Percentiles rank a stretch among this genome's conserved stretches.
phyloP scores from a whole-genome alignment of 2,329 filamentous ascomycete genomes.

The Penicillium sp. region DNA sequence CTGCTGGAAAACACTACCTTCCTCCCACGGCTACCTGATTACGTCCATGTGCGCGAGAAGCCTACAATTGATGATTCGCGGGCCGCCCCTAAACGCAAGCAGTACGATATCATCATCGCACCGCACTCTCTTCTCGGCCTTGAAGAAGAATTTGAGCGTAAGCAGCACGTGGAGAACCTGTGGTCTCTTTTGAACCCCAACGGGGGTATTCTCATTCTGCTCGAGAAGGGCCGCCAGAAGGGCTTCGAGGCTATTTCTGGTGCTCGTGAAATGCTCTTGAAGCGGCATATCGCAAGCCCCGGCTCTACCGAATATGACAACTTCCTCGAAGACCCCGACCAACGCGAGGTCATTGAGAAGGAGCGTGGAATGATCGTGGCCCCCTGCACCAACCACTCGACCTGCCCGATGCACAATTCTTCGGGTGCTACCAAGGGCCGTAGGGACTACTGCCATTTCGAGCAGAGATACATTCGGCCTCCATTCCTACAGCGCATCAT shows the following conservation, averaged over 20 bases:
- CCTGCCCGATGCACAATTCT: slow-evolving; percentile 82
- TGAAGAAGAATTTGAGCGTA: slow-evolving; percentile 72
- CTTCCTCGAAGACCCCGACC: slow-evolving; percentile 31
- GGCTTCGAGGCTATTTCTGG: slow-evolving; percentile 91
- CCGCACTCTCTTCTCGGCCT: slow-evolving; percentile 77
- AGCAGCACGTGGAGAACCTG: slow-evolving; percentile 77
- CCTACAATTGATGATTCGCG: slow-evolving; percentile 58
- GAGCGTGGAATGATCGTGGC: slow-evolving; percentile 62
- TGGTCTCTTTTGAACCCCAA: slow-evolving; percentile 82
- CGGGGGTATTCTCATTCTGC: slow-evolving; percentile 78
- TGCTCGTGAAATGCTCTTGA: slow-evolving; percentile 73
- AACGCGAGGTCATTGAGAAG: slow-evolving; percentile 40
- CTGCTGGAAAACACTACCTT: slow-evolving; percentile 89
- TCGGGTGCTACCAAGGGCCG: slow-evolving; percentile 69
- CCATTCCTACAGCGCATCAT: slow-evolving; percentile 75
- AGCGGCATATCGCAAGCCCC: slow-evolving; percentile 67
- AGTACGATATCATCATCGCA: slow-evolving; percentile 85
- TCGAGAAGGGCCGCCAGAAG: slow-evolving; percentile 87
- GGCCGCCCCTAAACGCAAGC: slow-evolving; percentile 62
- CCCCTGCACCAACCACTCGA: slow-evolving; percentile 79
- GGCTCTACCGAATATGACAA: slow-evolving; percentile 45
- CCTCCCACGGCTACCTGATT: slow-evolving; percentile 85
- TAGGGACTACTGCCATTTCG: slow-evolving; percentile 89
- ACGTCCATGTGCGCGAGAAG: slow-evolving; percentile 61
- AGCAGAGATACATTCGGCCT: slow-evolving; percentile 82